phyloP scores from a whole-genome alignment of 306 rosid genomes.

The Oemleria cerasiformis region DNA sequence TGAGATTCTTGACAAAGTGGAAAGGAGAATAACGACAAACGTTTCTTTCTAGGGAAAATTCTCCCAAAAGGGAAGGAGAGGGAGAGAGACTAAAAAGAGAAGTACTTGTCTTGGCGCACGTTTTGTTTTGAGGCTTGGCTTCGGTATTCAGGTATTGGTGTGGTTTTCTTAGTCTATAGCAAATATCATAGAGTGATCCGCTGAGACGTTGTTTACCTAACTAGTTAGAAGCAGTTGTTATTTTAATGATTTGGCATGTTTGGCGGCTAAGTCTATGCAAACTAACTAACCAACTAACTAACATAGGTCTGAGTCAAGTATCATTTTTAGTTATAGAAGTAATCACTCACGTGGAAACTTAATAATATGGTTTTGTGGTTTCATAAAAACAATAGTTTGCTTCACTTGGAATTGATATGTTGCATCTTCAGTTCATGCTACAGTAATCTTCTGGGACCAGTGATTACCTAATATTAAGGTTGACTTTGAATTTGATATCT shows the following conservation, averaged over 20 bases:
- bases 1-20: background rate
- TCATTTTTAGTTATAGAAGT: background rate
- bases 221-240: background rate
- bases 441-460: background rate
- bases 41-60: background rate
- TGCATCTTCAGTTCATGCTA: background rate
- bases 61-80: background rate
- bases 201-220: constrained; percentile 11
- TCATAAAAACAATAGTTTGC: background rate
- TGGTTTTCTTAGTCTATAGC: background rate
- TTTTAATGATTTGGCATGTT: background rate
- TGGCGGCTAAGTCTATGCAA: constrained; percentile 5
- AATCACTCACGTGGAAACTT: background rate
- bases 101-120: background rate
- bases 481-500: background rate
- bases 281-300: background rate
- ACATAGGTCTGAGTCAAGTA: background rate
- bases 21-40: background rate
- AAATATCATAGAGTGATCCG: background rate
- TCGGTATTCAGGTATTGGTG: background rate
- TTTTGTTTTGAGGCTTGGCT: background rate
- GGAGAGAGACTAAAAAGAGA: background rate
- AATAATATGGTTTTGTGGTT: background rate
- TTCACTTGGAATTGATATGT: background rate
- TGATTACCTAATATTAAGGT: background rate